Conservation (phyloP, 1,139 yeast species). For the Hyphopichia buzzinii region DNA sequence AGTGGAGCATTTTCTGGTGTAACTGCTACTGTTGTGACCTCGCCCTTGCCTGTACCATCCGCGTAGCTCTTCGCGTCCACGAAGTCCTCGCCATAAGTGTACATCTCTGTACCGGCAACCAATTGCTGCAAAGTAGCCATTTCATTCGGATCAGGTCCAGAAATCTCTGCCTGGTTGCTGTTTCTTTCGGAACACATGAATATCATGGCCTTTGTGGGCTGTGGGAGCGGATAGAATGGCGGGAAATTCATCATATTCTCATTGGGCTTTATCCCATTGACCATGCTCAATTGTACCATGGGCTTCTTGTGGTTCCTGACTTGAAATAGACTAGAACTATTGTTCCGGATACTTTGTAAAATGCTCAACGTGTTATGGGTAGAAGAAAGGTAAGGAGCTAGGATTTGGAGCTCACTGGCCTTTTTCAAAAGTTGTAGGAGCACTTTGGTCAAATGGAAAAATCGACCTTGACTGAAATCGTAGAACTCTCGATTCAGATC, state of each 20-base stretch:
- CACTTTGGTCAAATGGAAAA: constrained; percentile 9
- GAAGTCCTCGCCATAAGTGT: constrained; percentile 19
- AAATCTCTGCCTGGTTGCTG: too few relatives aligned
- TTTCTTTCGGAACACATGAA: neutral
- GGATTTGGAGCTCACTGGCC: constrained; percentile 8
- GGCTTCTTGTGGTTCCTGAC: constrained; percentile 9
- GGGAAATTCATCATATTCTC: constrained; percentile 26
- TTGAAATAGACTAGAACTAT: constrained; percentile 14
- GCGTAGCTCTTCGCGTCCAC: constrained; percentile 6
- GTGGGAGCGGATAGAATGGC: constrained; percentile 23
- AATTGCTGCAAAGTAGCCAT: constrained; percentile 17
- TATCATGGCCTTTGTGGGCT: constrained; percentile 10
- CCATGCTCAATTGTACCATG: constrained; percentile 9
- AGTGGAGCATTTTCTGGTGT: neutral
- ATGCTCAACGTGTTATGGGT: constrained; percentile 12
- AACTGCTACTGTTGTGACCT: too few relatives aligned
- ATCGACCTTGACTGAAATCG: constrained; percentile 19
- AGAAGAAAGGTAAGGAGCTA: constrained; percentile 15
- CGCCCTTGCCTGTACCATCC: neutral
- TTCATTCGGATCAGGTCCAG: too few relatives aligned
- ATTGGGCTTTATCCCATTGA: constrained; percentile 22
- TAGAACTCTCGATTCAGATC: constrained; percentile 14
- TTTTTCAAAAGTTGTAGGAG: constrained; percentile 10
- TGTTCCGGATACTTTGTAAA: constrained; percentile 10
- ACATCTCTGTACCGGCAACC: constrained; percentile 19